Base-by-base conservation (phyloP, 345 rosid species). In the Citrus unshiu region DNA sequence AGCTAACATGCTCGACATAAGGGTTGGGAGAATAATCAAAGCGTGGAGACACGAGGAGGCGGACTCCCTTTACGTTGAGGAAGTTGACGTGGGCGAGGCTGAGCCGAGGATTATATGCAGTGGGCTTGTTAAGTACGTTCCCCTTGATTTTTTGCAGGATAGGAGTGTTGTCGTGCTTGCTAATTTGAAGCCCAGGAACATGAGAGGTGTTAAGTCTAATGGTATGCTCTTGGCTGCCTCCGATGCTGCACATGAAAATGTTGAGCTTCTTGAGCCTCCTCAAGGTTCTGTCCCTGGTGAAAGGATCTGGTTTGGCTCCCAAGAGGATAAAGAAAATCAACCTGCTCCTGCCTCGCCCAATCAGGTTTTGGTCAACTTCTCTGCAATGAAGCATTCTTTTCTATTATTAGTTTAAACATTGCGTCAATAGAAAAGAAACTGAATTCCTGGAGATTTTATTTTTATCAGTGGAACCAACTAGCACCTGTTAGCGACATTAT, bases 41-140 rank as follows among this genome's bases (percentile, higher is more conserved):
- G 99, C 97, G 0, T 95, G 96, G 99, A 89, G 90, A 64, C 99
- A 95, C 80, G 96, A 91, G 69, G 98, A 95, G 84, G 99, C 99
- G 0, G 96, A 95, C 81, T 89, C 99, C 4, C 93, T 95, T 0
- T 95, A 95, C 57, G 97, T 92, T 62, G 98, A 95, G 77, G 98
- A 95, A 83, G 94, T 95, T 0, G 98, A 95, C 51, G 83, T 95
- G 2, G 99, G 98, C 2, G 98, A 93, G 83, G 76, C 91, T 0
- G 91, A 91, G 79, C 92, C 97, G 1, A 84, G 98, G 79, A 90
- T 90, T 81, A 91, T 95, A 35, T 95, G 99, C 64, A 95, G 99
- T 51, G 99, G 99, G 67, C 96, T 95, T 37, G 99, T 95, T 73
- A 91, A 90, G 40, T 95, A 88, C 84, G 81, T 91, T 0, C 89